Base-by-base conservation (phyloP, 176 grass and related monocot genomes). In the Carex myosuroides region DNA sequence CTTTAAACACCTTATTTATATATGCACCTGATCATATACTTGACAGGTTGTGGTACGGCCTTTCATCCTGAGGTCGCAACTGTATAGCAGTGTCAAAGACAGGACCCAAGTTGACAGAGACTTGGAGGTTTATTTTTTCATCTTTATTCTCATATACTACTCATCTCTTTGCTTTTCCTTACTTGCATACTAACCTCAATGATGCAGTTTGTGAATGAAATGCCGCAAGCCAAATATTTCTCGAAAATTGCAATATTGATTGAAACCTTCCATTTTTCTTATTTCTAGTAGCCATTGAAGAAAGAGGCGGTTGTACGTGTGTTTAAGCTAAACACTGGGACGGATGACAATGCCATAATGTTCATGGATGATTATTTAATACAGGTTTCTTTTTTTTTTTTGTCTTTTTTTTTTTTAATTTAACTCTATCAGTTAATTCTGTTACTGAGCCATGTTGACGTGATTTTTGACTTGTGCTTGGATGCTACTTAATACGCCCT, bases 301-400 rank as follows among this genome's bases (percentile, higher is more conserved):
- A 93, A 93, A 74, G 89, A 97, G 26, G 86, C 79, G 69, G 56
- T 89, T 30, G 64, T 97, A 16, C 91, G 91, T 13, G 44, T 97
- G 67, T 97, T 97, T 85, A 97, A 97, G 85, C 86, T 97, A 46
- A 97, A 64, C 75, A 93, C 91, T 66, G 94, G 94, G 33, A 91
- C 93, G 29, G 94, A 97, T 90, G 94, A 97, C 62, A 85, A 97
- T 90, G 94, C 94, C 39, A 93, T 97, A 76, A 97, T 97, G 94
- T 91, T 97, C 78, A 87, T 88, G 75, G 91, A 93, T 81, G 94
- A 97, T 86, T 97, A 97, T 85, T 58, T 97, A n/a, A 90, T 64
- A 87, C 91, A 97, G 91, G 91, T 97, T 80, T 29, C 8, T 87
- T 60, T 17, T 54, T 53, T 52, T 3, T 81, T 12, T 8, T 75